Evolutionary conservation across 306 rosid genomes (phyloP), one percentile per base, ranked within the genome.

Genomic region (Bauhinia variegata): DNA sequence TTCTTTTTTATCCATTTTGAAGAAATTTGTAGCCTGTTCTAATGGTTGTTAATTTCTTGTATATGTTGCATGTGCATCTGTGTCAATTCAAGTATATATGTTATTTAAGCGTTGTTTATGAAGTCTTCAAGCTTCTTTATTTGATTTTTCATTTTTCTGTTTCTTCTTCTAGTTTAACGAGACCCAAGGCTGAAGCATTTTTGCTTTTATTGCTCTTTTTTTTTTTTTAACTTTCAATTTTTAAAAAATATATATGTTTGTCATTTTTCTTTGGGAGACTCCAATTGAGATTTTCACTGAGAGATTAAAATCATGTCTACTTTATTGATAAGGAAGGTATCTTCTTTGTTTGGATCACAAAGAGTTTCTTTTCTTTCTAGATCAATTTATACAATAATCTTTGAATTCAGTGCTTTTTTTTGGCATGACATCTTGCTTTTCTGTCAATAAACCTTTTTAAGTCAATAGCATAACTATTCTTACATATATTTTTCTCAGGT

Each of bases 401-500:
- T 43, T 30, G 39, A 44, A 19, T 54, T 52, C 31, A 19, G 36
- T 67, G 7, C 19, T 52, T 23, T 23, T 23, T 23, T 23, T 23
- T 2, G 2, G 28, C 28, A 23, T 14, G 11, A 37, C 37, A 37
- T 63, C 49, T 62, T 43, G 56, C 47, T 49, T 23, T 62, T 42
- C 17, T 46, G 28, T 39, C 56, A 65, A 58, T 58, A 37, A 37
- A 48, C 56, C 19, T 56, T 6, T 36, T 63, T 44, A 15, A 32
- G 49, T 47, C 50, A 28, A 49, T 65, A 34, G 41, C 48, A n/a
- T 56, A 44, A 58, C 66, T 47, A 16, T 38, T 18, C 52, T 16
- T 47, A 14, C 61, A 23, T 69, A 19, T 73, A 11, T 34, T 63
- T 59, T 63, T 54, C 65, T 59, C 58, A 92, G 98, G 90, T 81